phyloP scores from a whole-genome alignment of 192 early-diverging fungal genomes.

The Geosiphon pyriformis region DNA sequence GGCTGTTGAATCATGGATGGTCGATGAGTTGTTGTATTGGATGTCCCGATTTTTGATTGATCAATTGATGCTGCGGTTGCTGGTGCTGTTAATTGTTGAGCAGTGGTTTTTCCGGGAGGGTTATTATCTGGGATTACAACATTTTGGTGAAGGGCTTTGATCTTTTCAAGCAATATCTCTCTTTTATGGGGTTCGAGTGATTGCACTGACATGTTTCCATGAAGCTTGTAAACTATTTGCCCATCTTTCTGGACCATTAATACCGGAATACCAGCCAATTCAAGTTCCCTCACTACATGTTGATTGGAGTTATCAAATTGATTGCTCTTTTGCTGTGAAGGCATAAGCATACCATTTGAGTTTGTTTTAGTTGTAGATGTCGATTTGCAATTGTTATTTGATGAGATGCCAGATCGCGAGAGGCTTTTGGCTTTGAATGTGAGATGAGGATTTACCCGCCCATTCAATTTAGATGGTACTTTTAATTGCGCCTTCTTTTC shows the following conservation, averaged over 20 bases:
- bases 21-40: background rate
- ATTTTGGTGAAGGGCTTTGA: constrained; percentile 37
- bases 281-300: constrained; percentile 23
- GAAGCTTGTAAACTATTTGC: constrained; percentile 51
- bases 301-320: too few relatives aligned
- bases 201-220: constrained; percentile 48
- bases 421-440: too few relatives aligned
- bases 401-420: too few relatives aligned
- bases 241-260: constrained; percentile 38
- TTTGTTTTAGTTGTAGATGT: too few relatives aligned
- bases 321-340: too few relatives aligned
- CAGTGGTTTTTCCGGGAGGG: too few relatives aligned
- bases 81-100: background rate
- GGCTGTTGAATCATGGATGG: too few relatives aligned
- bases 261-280: constrained; percentile 37
- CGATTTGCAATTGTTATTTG: too few relatives aligned
- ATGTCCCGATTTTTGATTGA: background rate
- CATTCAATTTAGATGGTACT: too few relatives aligned
- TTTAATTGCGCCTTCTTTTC: too few relatives aligned
- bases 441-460: too few relatives aligned
- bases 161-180: constrained; percentile 37
- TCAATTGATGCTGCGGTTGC: background rate
- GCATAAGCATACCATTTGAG: too few relatives aligned
- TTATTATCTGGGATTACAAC: background rate
- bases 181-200: constrained; percentile 39